These are phyloP conservation scores for Rhizophagus clarus DNA, from an alignment of 192 early-diverging fungal species.

Conservation along the genomic window DNA sequence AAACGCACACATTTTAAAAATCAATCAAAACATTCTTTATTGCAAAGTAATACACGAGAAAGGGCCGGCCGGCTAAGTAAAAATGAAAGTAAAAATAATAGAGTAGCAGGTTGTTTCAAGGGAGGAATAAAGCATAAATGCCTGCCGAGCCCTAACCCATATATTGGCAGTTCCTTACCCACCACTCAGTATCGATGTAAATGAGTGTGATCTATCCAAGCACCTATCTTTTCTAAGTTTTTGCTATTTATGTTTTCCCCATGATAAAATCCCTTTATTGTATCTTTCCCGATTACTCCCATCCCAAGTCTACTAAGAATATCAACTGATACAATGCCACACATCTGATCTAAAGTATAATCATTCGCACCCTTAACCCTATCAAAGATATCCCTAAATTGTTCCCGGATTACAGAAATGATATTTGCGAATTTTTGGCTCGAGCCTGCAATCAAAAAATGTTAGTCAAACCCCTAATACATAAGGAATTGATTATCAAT, in stretches of 20 bases:
- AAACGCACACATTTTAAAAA: too few species aligned
- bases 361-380: slow-evolving; percentile 11
- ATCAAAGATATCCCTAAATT: slow-evolving; percentile 12
- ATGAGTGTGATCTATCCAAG: too few species aligned
- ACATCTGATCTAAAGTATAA: slow-evolving; percentile 23
- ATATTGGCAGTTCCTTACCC: too few species aligned
- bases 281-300: slow-evolving; percentile 26
- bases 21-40: too few species aligned
- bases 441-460: slow-evolving; percentile 1
- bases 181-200: too few species aligned
- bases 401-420: slow-evolving; percentile 7
- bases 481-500: neutral
- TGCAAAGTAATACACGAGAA: too few species aligned
- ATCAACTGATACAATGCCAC: slow-evolving; percentile 12
- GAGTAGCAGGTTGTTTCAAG: too few species aligned
- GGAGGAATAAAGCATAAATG: too few species aligned
- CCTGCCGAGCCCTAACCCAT: too few species aligned
- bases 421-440: too few species aligned
- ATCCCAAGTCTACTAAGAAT: slow-evolving; percentile 18
- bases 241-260: slow-evolving; percentile 14
- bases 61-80: too few species aligned
- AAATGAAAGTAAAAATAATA: too few species aligned
- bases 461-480: neutral
- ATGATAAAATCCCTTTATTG: slow-evolving; percentile 27
- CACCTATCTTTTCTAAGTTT: slow-evolving; percentile 31